Evolutionary conservation across 495 filamentous ascomycete species (phyloP).

Genomic region (Achaetomiella virescens): DNA sequence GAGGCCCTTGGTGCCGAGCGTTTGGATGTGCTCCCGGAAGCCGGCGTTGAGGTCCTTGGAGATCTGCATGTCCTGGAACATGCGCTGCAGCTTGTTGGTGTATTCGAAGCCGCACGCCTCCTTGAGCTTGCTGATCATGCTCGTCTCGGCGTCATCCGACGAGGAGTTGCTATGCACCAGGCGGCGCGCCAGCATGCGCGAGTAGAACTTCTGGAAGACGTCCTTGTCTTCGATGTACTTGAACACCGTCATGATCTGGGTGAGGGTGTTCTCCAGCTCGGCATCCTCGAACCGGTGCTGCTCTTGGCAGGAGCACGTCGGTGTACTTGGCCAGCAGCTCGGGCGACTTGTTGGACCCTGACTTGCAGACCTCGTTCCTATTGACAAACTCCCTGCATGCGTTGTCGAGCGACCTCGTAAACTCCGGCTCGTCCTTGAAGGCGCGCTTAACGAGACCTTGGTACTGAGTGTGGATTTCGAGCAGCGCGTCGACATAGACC

Average conservation of each 20-base stretch:
- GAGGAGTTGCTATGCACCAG: slow-evolving; percentile 91
- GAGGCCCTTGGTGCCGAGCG: slow-evolving; percentile 41
- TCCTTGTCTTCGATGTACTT: slow-evolving; percentile 99
- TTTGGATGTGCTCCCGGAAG: slow-evolving; percentile 60
- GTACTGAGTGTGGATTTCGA: slow-evolving; percentile 91
- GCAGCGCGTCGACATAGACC: slow-evolving; percentile 88
- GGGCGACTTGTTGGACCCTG: slow-evolving; percentile 84
- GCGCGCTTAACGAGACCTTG: slow-evolving; percentile 84
- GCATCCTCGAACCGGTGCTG: slow-evolving; percentile 82
- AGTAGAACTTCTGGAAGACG: slow-evolving; percentile 99
- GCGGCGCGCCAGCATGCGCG: slow-evolving; percentile 89
- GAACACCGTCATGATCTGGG: slow-evolving; percentile 99
- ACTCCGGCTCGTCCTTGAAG: slow-evolving; percentile 93
- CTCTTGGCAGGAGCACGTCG: slow-evolving; percentile 90
- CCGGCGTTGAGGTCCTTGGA: slow-evolving; percentile 90
- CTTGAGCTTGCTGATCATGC: slow-evolving; percentile 99
- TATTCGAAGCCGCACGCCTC: slow-evolving; percentile 98
- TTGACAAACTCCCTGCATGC: slow-evolving; percentile 98
- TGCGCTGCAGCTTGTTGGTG: slow-evolving; percentile 97
- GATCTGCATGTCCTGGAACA: slow-evolving; percentile 99
- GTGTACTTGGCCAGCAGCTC: slow-evolving; percentile 94
- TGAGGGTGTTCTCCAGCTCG: slow-evolving; percentile 81
- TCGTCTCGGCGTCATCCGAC: slow-evolving; percentile 94
- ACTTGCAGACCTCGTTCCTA: slow-evolving; percentile 89
- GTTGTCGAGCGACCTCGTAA: slow-evolving; percentile 93